Conservation (phyloP, 176 grass and related monocot species). For the Leersia perrieri region DNA sequence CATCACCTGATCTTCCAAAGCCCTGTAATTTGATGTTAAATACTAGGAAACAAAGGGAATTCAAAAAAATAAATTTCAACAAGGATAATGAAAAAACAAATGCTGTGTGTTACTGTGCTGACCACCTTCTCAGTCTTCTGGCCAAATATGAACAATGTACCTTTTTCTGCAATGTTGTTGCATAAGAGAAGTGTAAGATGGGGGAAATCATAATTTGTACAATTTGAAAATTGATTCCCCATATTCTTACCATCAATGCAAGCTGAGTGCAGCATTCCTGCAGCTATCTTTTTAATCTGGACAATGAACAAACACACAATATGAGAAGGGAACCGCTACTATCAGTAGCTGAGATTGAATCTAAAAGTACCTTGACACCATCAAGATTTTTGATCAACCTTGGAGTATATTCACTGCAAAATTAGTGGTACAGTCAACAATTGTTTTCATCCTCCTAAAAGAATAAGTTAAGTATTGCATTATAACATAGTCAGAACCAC, state of each 20-base stretch:
- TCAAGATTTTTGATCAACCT: constrained; percentile 87
- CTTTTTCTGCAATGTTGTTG: constrained; percentile 63
- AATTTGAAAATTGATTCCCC: constrained; percentile 19
- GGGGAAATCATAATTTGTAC: constrained; percentile 1
- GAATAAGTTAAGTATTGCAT: background rate
- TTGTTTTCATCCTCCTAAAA: constrained; percentile 18
- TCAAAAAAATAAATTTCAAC: background rate
- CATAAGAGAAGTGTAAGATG: constrained; percentile 30
- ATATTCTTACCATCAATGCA: constrained; percentile 73
- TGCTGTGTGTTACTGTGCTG: constrained; percentile 12
- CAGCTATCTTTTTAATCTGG: constrained; percentile 83
- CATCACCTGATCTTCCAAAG: constrained; percentile 72
- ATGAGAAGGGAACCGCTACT: constrained; percentile 1
- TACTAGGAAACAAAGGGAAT: constrained; percentile 25
- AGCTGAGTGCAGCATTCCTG: constrained; percentile 95
- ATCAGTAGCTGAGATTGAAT: constrained; percentile 13
- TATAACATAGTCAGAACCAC: constrained; percentile 17
- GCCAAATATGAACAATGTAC: constrained; percentile 84
- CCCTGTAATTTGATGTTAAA: constrained; percentile 47
- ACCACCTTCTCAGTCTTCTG: constrained; percentile 78
- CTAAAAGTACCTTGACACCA: constrained; percentile 68
- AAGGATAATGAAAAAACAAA: constrained; percentile 19
- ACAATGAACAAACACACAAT: constrained; percentile 26
- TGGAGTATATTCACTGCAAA: constrained; percentile 95
- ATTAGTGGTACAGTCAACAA: constrained; percentile 43